phyloP scores from a whole-genome alignment of 2,329 filamentous ascomycete genomes.

The Arthroderma uncinatum region DNA sequence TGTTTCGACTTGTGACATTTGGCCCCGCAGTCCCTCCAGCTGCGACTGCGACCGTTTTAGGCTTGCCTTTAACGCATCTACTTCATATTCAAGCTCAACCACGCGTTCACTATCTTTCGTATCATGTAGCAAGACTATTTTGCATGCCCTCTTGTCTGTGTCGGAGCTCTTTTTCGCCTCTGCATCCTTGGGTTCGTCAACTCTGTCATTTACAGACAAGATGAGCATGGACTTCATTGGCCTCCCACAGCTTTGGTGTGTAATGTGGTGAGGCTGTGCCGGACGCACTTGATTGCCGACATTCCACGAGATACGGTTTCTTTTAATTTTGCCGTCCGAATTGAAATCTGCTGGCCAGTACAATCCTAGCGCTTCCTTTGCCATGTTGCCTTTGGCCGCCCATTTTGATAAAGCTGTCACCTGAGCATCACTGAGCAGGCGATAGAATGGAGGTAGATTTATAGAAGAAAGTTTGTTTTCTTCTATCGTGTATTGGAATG shows the following conservation, averaged over 20 bases:
- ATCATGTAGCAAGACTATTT: constrained; percentile 11
- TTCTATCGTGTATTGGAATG: constrained; percentile 8
- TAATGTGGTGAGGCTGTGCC: constrained; percentile 3
- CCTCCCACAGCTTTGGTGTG: constrained; percentile 10
- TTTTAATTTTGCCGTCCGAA: constrained; percentile 11
- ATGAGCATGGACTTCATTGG: constrained; percentile 9
- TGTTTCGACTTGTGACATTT: constrained; percentile 12
- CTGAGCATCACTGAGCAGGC: constrained; percentile 10
- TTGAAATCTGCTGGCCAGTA: constrained; percentile 14
- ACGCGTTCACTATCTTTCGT: constrained; percentile 9
- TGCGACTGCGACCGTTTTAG: constrained; percentile 11
- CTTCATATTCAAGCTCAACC: constrained; percentile 11
- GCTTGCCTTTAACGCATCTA: constrained; percentile 9
- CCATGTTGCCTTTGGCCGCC: constrained; percentile 9
- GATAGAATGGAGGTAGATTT: constrained; percentile 11
- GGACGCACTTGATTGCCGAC: constrained; percentile 2
- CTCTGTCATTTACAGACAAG: not conserved
- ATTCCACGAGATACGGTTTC: constrained; percentile 11
- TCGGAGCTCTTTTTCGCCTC: constrained; percentile 3
- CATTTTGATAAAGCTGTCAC: constrained; percentile 2
- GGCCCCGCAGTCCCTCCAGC: constrained; percentile 8
- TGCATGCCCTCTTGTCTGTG: not conserved
- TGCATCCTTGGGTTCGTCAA: not conserved
- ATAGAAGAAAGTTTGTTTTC: constrained; percentile 7
- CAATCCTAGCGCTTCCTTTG: constrained; percentile 10